These are phyloP conservation scores for Claviceps capensis DNA, from an alignment of 2,329 filamentous ascomycete species.

Conservation along the genomic window DNA sequence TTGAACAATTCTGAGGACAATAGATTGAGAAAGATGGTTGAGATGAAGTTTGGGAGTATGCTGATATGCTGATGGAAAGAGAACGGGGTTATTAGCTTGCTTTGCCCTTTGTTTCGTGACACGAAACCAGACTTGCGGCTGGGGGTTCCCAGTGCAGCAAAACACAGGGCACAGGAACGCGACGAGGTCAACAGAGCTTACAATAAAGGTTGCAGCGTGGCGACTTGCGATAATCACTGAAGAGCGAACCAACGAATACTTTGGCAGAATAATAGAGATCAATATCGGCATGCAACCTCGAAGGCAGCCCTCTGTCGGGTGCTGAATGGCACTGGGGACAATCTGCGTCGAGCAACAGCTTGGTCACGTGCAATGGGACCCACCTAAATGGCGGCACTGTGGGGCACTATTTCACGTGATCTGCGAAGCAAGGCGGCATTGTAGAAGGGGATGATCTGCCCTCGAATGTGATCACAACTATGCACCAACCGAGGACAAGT, in stretches of 20 bases:
- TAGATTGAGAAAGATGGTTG: conserved; percentile 3
- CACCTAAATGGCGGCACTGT: background rate
- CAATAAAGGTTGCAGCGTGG: conserved; percentile 21
- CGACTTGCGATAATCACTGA: conserved; percentile 19
- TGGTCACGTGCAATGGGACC: conserved; percentile 1
- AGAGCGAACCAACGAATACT: conserved; percentile 25
- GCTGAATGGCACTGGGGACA: background rate
- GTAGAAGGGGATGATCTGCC: background rate
- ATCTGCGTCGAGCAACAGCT: conserved; percentile 1
- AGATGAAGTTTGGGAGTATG: conserved; percentile 1
- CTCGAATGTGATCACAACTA: background rate
- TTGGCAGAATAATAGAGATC: conserved; percentile 23
- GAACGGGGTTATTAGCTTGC: conserved; percentile 4
- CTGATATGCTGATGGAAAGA: background rate
- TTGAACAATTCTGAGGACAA: background rate
- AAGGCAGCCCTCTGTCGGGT: background rate
- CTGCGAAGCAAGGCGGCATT: background rate
- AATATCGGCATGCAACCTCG: conserved; percentile 17
- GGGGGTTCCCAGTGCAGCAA: conserved; percentile 1
- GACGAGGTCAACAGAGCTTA: conserved; percentile 10
- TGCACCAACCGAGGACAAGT: too few species aligned
- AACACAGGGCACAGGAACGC: background rate
- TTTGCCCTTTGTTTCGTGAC: conserved; percentile 2
- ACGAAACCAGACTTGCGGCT: conserved; percentile 4
- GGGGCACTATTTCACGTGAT: background rate